phyloP scores from a whole-genome alignment of 345 rosid genomes.

The Eucalyptus marginata region DNA sequence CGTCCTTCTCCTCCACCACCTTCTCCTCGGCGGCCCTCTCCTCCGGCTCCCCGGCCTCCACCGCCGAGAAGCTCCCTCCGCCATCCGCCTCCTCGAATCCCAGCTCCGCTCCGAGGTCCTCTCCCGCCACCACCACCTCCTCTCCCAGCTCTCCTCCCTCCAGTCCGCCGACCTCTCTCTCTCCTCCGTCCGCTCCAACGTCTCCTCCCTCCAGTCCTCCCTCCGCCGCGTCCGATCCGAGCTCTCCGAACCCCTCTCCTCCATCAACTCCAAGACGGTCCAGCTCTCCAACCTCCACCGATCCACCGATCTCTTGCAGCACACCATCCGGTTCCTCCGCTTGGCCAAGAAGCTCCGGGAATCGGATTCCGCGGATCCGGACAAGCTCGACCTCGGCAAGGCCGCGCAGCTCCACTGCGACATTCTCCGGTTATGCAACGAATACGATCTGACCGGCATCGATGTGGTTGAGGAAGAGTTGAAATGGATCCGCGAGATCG shows the following conservation, averaged over 20 bases:
- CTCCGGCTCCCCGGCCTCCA: conserved; percentile 98
- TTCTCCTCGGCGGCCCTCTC: conserved; percentile 96
- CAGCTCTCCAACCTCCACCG: conserved; percentile 68
- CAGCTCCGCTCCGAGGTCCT: conserved; percentile 90
- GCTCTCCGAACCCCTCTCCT: conserved; percentile 68
- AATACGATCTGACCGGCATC: conserved; percentile 63
- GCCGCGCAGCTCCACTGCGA: conserved; percentile 90
- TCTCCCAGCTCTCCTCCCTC: conserved; percentile 82
- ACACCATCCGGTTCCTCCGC: conserved; percentile 69
- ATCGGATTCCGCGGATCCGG: conserved; percentile 39
- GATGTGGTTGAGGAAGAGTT: conserved; percentile 74
- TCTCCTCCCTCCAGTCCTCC: conserved; percentile 82
- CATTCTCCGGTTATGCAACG: conserved; percentile 65
- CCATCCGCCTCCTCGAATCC: conserved; percentile 84
- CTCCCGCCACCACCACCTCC: conserved; percentile 79
- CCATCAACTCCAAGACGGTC: conserved; percentile 58
- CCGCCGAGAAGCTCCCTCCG: conserved; percentile 93
- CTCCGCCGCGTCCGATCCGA: conserved; percentile 76
- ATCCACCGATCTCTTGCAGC: conserved; percentile 64
- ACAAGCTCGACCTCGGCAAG: conserved; percentile 80
- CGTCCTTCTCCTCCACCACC: conserved; percentile 78
- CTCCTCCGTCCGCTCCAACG: conserved; percentile 76
- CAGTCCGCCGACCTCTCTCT: conserved; percentile 73
- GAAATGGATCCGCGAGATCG: conserved; percentile 48
- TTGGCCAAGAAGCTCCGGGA: conserved; percentile 71